Base-by-base conservation (phyloP, 495 filamentous ascomycete species). In the Aspergillus incahuasiensis region DNA sequence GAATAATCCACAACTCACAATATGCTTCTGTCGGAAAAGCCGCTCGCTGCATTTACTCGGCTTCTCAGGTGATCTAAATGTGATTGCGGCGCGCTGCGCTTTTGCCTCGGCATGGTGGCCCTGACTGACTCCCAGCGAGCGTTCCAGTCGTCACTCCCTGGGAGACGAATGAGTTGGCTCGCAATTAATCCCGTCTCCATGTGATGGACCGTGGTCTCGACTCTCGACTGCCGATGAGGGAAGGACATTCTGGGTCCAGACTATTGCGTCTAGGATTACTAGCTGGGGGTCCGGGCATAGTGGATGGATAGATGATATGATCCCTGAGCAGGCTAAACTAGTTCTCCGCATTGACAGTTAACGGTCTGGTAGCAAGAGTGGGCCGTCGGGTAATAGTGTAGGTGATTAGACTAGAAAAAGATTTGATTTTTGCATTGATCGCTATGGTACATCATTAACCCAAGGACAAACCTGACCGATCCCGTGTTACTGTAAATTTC, bases 401-500 rank as follows among this genome's bases (percentile, higher is more conserved):
- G 2, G 3, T 2, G 32, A 9, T 5, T 9, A 30, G 12, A 35
- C 32, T 11, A 35, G 32, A 35, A 35, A 40, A 12, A 18, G 15
- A 8, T 30, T 55, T 34, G 32, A 55, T 41, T 40, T 25, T 46
- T 47, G 18, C 28, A 46, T 55, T 42, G 19, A 20, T 56, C 35
- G 46, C 54, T 56, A 56, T 56, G 46, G 20, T 56, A 56, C 54
- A 56, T 56, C 54, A 56, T 56, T 50, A 56, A 56, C 46, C 39
- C 54, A 56, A 56, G 52, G 35, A 42, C 6, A 41, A 43, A 24
- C 34, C 48, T 38, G 48, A 40, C 21, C 30, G 25, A 28, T 8
- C 25, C 25, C 8, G 25, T 8, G 25, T 28, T 28, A 28, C 42
- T 25, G 16, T 18, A 21, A 12, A 11, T 54, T 22, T 24, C 30